Percentiles rank a stretch among this genome's conserved stretches.
phyloP scores from a whole-genome alignment of 192 early-diverging fungal genomes.

The Coemansia sp. region DNA sequence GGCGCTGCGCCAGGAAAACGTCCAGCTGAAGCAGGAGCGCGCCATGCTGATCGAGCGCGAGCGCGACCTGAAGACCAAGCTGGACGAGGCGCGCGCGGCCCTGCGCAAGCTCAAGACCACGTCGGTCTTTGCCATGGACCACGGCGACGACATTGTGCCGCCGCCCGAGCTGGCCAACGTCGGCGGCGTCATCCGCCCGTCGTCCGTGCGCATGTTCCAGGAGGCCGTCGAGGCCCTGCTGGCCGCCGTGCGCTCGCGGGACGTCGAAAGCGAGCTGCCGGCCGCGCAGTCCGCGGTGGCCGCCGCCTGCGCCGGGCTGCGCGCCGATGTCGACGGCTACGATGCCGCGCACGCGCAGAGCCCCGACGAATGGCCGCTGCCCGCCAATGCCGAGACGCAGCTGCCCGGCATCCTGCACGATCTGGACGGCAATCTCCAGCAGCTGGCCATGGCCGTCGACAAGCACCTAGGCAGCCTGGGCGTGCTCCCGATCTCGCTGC shows the following conservation, averaged over 20 bases:
- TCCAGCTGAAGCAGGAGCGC: constrained; percentile 35
- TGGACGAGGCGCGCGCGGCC: constrained; percentile 52
- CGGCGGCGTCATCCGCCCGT: constrained; percentile 67
- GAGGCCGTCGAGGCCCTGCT: constrained; percentile 79
- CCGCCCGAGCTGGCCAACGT: constrained; percentile 51
- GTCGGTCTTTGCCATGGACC: constrained; percentile 49
- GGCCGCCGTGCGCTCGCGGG: constrained; percentile 66
- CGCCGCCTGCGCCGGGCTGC: constrained; percentile 76
- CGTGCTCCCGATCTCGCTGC: constrained; percentile 60
- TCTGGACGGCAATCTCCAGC: constrained; percentile 54
- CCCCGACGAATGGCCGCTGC: constrained; percentile 45
- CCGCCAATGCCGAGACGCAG: constrained; percentile 45
- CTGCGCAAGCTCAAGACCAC: constrained; percentile 57
- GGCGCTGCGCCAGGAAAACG: constrained; percentile 40
- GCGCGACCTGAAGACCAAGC: constrained; percentile 49
- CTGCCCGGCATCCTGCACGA: constrained; percentile 8
- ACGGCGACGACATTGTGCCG: constrained; percentile 49
- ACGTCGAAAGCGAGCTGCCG: constrained; percentile 64
- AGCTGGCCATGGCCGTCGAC: constrained; percentile 71
- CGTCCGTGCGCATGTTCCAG: constrained; percentile 70
- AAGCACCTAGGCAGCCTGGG: constrained; percentile 69
- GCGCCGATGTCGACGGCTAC: constrained; percentile 73
- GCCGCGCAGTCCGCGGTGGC: constrained; percentile 77
- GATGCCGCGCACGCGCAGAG: constrained; percentile 42
- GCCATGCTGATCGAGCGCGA: constrained; percentile 34